A percentile compares a stretch with the other conserved stretches of the same genome.
Conservation (phyloP, 1,284 basidiomycete genomes). For the Ganoderma meredithae region DNA sequence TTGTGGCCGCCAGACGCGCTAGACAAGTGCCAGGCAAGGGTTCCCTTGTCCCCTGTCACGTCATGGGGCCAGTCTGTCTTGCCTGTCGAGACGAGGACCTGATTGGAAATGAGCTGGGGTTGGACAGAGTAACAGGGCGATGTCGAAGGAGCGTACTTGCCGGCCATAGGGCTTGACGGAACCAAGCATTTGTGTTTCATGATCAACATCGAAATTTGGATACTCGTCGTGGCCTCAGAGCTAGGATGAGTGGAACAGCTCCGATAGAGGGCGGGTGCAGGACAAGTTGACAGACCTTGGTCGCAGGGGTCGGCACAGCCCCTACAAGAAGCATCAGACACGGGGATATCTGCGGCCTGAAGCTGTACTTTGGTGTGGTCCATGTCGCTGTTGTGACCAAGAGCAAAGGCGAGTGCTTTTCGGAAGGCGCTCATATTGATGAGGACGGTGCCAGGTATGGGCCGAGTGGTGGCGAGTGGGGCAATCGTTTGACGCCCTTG, state of each 20-base stretch:
- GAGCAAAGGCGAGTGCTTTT: constrained; percentile 41
- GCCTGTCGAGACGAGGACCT: constrained; percentile 90
- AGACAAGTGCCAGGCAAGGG: constrained; percentile 71
- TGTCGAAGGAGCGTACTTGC: constrained; percentile 56
- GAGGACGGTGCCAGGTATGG: neutral
- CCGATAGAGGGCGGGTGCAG: constrained; percentile 9
- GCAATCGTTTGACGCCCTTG: neutral
- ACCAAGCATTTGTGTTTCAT: constrained; percentile 81
- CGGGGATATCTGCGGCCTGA: constrained; percentile 65
- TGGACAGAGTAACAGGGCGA: neutral
- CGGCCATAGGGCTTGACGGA: constrained; percentile 83
- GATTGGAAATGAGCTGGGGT: constrained; percentile 3
- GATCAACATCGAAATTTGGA: constrained; percentile 80
- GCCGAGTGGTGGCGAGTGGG: neutral
- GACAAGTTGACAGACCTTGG: constrained; percentile 51
- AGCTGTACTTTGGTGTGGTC: constrained; percentile 41
- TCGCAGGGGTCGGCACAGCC: constrained; percentile 83
- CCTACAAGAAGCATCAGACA: constrained; percentile 75
- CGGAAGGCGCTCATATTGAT: constrained; percentile 40
- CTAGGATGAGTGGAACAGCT: constrained; percentile 6
- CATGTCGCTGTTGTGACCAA: constrained; percentile 40
- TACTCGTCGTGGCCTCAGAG: constrained; percentile 74
- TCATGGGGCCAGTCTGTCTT: constrained; percentile 87
- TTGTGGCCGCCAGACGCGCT: constrained; percentile 41
- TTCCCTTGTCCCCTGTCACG: constrained; percentile 70